Evolutionary conservation across 257 asterid species (phyloP), one percentile per base, ranked within the genome.

Genomic region (Phtheirospermum japonicum): DNA sequence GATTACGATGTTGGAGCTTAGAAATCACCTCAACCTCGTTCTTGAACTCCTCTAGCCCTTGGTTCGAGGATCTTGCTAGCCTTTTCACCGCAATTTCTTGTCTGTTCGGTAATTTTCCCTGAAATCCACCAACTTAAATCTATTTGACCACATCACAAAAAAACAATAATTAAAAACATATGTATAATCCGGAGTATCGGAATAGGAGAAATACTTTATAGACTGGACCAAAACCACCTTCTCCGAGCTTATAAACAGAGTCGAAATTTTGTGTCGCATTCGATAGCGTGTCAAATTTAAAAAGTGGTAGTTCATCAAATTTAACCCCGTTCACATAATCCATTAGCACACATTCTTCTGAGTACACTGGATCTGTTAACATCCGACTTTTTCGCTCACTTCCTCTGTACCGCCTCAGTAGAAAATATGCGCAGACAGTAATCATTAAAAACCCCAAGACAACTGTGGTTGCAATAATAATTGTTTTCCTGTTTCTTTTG

Each of bases 1-100:
- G 85, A 64, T 80, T 80, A 7, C 78, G 76, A 16, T n/a, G 82
- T 39, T 71, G 76, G 37, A 79, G 82, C 65, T 65, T 74, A 0
- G 80, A 67, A 51, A 81, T 81, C 16, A 81, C 58, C 37, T 62
- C 34, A 23, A 76, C 77, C 65, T 81, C 87, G 42, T 75, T 81
- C 79, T 51, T 72, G 59, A 80, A 80, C 68, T 80, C 86, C 51
- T 69, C 65, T n/a, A 66, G 49, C 10, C 87, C 82, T 69, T 81
- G 86, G 32, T 37, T 57, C 0, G 84, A 78, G 2, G 69, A 55
- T 40, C 48, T 67, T 18, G 82, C 61, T 9, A 81, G 71, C 65
- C 82, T 64, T 43, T 81, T 81, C 3, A 81, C 80, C 3, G 87
- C 87, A 30, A 78, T 73, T 51, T 73, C 71, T 54, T 61, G 55